A percentile compares a stretch with the other conserved stretches of the same genome.
These are phyloP conservation scores for Secale cereale DNA, from an alignment of 176 grass and related monocot genomes.

Conservation along the genomic window DNA sequence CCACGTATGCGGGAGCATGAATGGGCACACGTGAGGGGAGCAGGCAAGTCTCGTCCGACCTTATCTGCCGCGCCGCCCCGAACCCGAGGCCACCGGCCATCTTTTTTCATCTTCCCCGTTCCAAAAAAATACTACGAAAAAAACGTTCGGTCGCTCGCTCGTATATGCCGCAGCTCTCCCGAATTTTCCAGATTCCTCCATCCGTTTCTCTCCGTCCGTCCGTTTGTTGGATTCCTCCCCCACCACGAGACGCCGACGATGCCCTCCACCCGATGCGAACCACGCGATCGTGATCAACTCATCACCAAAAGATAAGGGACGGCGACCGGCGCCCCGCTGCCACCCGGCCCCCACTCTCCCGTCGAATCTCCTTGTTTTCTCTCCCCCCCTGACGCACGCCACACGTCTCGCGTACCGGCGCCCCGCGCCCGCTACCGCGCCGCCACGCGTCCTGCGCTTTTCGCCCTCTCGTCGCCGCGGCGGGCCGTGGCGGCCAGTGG, in stretches of 20 bases:
- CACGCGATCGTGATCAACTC: background rate
- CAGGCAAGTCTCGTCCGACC: no score
- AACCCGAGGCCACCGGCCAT: background rate
- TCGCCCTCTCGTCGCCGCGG: conserved; percentile 10
- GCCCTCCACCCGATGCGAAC: background rate
- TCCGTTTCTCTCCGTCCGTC: background rate
- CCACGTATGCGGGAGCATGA: no score
- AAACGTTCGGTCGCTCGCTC: background rate
- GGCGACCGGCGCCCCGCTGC: background rate
- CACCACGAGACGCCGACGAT: background rate
- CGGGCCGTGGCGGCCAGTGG: background rate
- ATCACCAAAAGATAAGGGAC: conserved; percentile 7
- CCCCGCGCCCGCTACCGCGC: background rate
- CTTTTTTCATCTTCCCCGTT: background rate
- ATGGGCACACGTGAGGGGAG: no score
- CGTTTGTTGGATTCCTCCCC: background rate
- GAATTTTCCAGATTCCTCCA: conserved; percentile 19
- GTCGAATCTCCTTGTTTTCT: background rate
- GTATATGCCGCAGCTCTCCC: conserved; percentile 5
- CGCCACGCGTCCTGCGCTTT: conserved; percentile 27
- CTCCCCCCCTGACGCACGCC: background rate
- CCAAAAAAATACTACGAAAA: background rate
- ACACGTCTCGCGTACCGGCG: background rate
- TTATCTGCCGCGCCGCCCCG: background rate
- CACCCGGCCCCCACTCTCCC: background rate